These are phyloP conservation scores for Lachnellula suecica DNA, from an alignment of 2,329 filamentous ascomycete genomes.

Conservation along the genomic window DNA sequence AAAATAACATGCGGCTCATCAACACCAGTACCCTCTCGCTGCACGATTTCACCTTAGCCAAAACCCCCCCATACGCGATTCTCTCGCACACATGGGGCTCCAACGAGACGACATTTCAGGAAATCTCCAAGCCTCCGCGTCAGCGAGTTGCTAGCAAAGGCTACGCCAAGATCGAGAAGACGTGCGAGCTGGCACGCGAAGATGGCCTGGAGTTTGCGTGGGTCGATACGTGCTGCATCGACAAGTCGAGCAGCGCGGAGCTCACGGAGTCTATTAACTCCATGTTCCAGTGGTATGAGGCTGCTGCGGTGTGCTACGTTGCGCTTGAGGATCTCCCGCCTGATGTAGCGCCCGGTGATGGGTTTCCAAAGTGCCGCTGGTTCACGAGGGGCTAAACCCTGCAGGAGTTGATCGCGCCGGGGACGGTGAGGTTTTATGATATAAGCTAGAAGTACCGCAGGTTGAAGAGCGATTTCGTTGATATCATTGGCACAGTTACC, in stretches of 20 bases:
- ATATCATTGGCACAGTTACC: no score
- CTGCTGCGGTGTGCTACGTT: neutral
- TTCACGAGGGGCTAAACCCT: neutral
- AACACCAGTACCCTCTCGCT: neutral
- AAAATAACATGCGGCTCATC: neutral
- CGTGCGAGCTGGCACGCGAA: neutral
- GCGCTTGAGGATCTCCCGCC: neutral
- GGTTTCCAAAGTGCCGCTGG: neutral
- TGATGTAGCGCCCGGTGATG: neutral
- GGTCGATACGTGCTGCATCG: neutral
- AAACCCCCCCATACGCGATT: constrained; percentile 27
- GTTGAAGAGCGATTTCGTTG: neutral
- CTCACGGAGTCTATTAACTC: no score
- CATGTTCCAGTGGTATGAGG: neutral
- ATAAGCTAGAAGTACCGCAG: no score
- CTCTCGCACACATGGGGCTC: constrained; percentile 32
- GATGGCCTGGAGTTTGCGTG: neutral
- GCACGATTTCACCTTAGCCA: neutral
- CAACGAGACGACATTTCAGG: constrained; percentile 27
- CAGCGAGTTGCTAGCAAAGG: neutral
- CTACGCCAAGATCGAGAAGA: neutral
- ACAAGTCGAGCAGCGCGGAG: neutral
- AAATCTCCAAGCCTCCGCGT: constrained; percentile 15
- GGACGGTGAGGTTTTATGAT: neutral
- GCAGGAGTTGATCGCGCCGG: neutral